Evolutionary conservation across 1,284 basidiomycete genomes (phyloP), one percentile per base, ranked within the genome.

Genomic region (Trichosporon sp.): DNA sequence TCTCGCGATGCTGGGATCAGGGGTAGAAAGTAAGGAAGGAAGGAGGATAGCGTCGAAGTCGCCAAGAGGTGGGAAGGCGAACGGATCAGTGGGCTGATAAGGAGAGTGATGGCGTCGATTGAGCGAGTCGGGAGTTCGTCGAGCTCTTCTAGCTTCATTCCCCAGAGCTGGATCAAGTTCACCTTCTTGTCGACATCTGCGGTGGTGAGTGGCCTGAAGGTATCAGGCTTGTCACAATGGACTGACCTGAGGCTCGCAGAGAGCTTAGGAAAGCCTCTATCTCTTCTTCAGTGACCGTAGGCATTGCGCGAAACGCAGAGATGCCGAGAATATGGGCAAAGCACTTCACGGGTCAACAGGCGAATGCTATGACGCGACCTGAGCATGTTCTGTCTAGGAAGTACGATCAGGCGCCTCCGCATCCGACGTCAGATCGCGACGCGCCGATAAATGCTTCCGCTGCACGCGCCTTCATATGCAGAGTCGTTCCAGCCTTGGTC

Each of bases 181-280:
- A 78, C 73, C 64, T 78, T 80, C 64, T 75, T 77, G 67, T 77
- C 77, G 9, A 66, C 63, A 33, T 79, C 78, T 80, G 61, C 7
- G 0, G 8, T 4, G 4, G 19, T 44, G 19, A 44, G 21, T 16
- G 16, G 40, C n/a, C 40, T 29, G 46, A 11, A 13, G 7, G 25
- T 13, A 2, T 14, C 9, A 7, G 1, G 13, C 7, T 13, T n/a
- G n/a, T 14, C 11, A 13, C 13, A 27, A 2, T 44, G 2, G 9
- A 61, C 75, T 56, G 44, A 78, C 78, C 76, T 16, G 72, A 72
- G 27, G 66, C 65, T 34, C 70, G 76, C 23, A 79, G 64, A 58
- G 73, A 73, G 31, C 27, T 60, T 21, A 79, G 63, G 49, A 74
- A 76, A 1, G 67, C 59, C 64, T 76, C 74, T 4, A 79, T 63